Percentiles rank a stretch among this genome's conserved stretches.
Conservation (phyloP, 2,329 filamentous ascomycete species). For the Trichoderma citrinoviride region DNA sequence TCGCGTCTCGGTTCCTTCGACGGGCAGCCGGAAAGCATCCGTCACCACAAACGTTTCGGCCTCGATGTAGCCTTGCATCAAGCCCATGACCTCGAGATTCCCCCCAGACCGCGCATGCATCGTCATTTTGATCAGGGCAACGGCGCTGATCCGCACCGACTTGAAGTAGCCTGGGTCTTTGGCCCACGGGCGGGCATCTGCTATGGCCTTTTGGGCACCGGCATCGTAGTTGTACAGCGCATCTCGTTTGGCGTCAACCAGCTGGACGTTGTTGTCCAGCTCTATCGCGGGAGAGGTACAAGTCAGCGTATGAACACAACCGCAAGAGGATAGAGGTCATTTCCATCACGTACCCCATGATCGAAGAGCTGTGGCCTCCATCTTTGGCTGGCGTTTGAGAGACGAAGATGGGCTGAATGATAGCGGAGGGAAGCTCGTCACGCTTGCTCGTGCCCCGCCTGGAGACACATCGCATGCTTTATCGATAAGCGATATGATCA, state of each 20-base stretch:
- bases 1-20: conserved; percentile 96
- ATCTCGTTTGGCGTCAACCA: conserved; percentile 84
- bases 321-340: background rate
- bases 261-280: conserved; percentile 78
- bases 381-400: conserved; percentile 20
- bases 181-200: conserved; percentile 68
- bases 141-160: conserved; percentile 85
- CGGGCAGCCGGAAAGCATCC: conserved; percentile 88
- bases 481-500: conserved; percentile 16
- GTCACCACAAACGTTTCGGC: conserved; percentile 86
- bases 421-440: background rate
- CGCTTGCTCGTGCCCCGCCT: conserved; percentile 12
- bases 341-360: conserved; percentile 29
- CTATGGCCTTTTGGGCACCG: conserved; percentile 64
- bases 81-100: conserved; percentile 89
- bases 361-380: conserved; percentile 30
- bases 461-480: conserved; percentile 2
- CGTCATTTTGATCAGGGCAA: conserved; percentile 96
- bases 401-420: conserved; percentile 5
- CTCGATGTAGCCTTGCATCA: conserved; percentile 95
- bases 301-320: background rate
- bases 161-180: conserved; percentile 85
- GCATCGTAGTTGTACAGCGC: conserved; percentile 84
- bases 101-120: conserved; percentile 98
- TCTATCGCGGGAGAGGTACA: conserved; percentile 50